Base-by-base conservation (phyloP, 2,329 filamentous ascomycete genomes). In the Coniochaeta sp. region DNA sequence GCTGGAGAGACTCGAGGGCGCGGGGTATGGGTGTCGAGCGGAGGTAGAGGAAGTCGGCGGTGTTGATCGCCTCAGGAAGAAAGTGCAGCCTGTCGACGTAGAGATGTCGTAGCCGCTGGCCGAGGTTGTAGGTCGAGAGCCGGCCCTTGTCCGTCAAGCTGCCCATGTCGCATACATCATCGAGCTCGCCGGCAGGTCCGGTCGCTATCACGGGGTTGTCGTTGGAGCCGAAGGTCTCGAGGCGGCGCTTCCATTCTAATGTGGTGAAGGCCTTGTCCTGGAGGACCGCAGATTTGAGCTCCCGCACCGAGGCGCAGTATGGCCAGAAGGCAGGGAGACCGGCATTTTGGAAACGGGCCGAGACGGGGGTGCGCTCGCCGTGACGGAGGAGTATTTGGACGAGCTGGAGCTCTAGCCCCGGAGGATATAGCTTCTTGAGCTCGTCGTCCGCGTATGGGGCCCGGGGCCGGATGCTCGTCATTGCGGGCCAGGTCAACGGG, bases 301-400 rank as follows among this genome's bases (percentile, higher is more conserved):
- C 84, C 53, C 82, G 80, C 20, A 87, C 88, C 51, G 85, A 82
- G 57, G 81, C 80, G 71, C 94, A 99, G 71, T 96, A 97, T 1
- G 94, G 90, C 94, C 94, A 99, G 69, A 83, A 85, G 48, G 77
- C 65, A 40, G 71, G 66, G n/a, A 86, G 75, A 10, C 82, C 83
- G 47, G 81, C 80, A 71, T 92, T 94, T 64, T 88, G 81, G 67
- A 99, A 96, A 33, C 94, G 86, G n/a, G 88, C 79, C 53, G 83
- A 87, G 26, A 97, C 88, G 26, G 92, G 92, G 7, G 86, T 92
- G 53, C 92, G 85, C 73, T 85, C 82, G 70, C 87, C 87, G 70
- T 91, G 87, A 53, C 87, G 85, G 62, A 91, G 79, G 56, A 91
- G 80, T 61, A 97, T 78, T 72, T 99, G 94, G 48, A 97, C 94